Conservation (phyloP, 805 yeast genomes). For the Ogataea trehalophila region DNA sequence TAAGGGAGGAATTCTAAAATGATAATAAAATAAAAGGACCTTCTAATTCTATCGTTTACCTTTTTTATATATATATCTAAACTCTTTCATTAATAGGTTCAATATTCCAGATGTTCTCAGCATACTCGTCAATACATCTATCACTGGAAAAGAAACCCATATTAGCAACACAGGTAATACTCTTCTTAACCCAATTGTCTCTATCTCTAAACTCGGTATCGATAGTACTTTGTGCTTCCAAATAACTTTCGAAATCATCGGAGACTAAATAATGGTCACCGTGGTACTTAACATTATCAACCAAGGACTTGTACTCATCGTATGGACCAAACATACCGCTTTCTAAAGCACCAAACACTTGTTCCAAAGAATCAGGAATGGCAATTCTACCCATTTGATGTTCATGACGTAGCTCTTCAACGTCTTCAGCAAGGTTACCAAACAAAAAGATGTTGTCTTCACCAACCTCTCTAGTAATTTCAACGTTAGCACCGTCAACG, state of each 20-base stretch:
- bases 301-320: conserved; percentile 59
- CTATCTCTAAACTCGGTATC: conserved; percentile 63
- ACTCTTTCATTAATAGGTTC: conserved; percentile 49
- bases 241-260: conserved; percentile 84
- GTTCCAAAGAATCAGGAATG: conserved; percentile 53
- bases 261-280: conserved; percentile 85
- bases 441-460: conserved; percentile 89
- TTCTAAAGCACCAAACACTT: conserved; percentile 65
- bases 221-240: conserved; percentile 73
- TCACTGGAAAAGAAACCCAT: conserved; percentile 92
- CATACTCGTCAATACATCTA: conserved; percentile 87
- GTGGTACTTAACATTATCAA: conserved; percentile 64
- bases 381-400: conserved; percentile 59
- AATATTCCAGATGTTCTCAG: conserved; percentile 88
- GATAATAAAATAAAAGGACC: not conserved
- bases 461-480: conserved; percentile 89
- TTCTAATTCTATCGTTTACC: not conserved
- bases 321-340: conserved; percentile 65
- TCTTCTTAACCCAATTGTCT: conserved; percentile 71
- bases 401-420: conserved; percentile 74
- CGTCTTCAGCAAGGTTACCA: conserved; percentile 87
- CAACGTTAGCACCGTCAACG: conserved; percentile 96
- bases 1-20: not conserved
- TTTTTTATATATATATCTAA: not conserved
- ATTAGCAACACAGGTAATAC: conserved; percentile 77